Evolutionary conservation across 73 alveolate species (phyloP).

Genomic region (Paramecium pentaurelia): DNA sequence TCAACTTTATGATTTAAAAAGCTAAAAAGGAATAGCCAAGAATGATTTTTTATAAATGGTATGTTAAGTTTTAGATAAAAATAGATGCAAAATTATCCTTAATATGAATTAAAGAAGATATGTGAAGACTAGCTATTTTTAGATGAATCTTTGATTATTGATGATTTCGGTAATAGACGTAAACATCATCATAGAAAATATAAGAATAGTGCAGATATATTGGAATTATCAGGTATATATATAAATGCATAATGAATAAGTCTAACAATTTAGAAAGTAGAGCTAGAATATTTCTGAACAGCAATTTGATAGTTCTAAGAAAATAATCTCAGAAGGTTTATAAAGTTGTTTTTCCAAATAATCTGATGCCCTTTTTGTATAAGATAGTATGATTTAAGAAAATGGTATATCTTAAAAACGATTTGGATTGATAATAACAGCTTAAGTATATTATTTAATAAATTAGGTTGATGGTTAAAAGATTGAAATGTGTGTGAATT

Average conservation of each 20-base stretch:
- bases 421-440: background rate
- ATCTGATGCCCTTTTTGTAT: background rate
- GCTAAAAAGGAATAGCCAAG: background rate
- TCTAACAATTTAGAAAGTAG: background rate
- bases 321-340: background rate
- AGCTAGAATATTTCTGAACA: conserved; percentile 5
- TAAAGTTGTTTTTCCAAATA: background rate
- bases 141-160: background rate
- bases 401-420: conserved; percentile 5
- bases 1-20: background rate
- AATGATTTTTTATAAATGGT: conserved; percentile 29
- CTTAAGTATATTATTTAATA: background rate
- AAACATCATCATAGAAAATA: background rate
- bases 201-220: background rate
- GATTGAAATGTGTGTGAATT: background rate
- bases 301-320: background rate
- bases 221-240: background rate
- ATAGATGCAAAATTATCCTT: conserved; percentile 6
- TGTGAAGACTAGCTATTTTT: conserved; percentile 42
- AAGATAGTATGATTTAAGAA: background rate
- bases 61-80: background rate
- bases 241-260: background rate
- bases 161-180: background rate
- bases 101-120: conserved; percentile 2
- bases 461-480: conserved; percentile 24